These are phyloP conservation scores for Claviceps monticola DNA, from an alignment of 2,329 filamentous ascomycete genomes.

Conservation along the genomic window DNA sequence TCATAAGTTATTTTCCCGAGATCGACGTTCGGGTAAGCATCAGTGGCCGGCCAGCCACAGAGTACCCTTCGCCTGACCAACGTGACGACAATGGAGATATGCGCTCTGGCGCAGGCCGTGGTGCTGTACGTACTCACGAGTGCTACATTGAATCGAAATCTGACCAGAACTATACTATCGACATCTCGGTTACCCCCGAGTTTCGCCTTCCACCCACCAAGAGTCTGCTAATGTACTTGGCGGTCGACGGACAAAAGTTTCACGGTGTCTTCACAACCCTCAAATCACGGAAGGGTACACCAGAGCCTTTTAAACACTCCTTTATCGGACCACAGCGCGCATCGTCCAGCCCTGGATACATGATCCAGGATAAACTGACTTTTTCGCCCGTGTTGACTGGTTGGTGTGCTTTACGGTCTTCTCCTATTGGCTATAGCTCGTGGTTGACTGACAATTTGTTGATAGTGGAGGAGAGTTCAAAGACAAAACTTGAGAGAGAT, in stretches of 20 bases:
- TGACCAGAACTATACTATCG: conserved; percentile 9
- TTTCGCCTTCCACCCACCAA: neutral
- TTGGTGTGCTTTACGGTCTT: neutral
- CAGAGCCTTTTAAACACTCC: neutral
- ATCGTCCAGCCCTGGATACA: neutral
- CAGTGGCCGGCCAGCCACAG: conserved; percentile 9
- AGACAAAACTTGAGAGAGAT: neutral
- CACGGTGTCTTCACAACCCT: rapidly evolving
- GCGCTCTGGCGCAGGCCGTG: too few species aligned
- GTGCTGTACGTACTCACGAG: neutral
- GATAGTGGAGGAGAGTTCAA: conserved; percentile 6
- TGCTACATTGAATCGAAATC: conserved; percentile 14
- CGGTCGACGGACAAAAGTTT: conserved; percentile 8
- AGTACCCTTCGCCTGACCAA: conserved; percentile 7
- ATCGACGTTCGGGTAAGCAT: conserved; percentile 9
- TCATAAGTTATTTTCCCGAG: conserved; percentile 8
- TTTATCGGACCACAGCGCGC: neutral
- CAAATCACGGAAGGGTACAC: neutral
- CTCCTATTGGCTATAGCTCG: neutral
- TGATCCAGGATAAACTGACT: neutral
- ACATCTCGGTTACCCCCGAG: neutral
- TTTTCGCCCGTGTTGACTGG: neutral
- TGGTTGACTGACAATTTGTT: neutral
- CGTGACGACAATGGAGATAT: neutral
- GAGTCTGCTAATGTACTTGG: rapidly evolving